phyloP scores from a whole-genome alignment of 2,329 filamentous ascomycete genomes.

The Penicillium concentricum region DNA sequence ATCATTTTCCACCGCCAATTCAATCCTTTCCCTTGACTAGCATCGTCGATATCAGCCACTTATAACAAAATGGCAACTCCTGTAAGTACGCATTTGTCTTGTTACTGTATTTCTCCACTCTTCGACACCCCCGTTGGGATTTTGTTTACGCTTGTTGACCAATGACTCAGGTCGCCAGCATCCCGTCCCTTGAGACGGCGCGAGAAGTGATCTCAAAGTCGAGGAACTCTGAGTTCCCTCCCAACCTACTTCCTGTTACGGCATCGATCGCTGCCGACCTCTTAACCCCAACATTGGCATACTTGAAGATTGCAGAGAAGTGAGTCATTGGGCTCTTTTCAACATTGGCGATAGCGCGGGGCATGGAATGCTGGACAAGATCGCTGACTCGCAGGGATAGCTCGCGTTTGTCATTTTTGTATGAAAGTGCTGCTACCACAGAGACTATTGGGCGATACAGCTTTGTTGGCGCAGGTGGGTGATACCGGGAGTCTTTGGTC shows the following conservation, averaged over 20 bases:
- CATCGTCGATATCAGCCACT: background rate
- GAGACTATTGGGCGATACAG: constrained; percentile 94
- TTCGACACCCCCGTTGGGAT: background rate
- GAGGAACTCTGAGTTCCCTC: constrained; percentile 54
- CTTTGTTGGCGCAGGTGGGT: constrained; percentile 77
- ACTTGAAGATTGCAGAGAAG: constrained; percentile 82
- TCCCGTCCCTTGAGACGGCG: constrained; percentile 63
- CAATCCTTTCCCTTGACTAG: constrained; percentile 7
- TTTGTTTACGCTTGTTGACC: constrained; percentile 11
- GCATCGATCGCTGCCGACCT: constrained; percentile 87
- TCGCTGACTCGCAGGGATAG: constrained; percentile 24
- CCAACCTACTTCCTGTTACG: constrained; percentile 79
- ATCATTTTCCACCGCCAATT: constrained; percentile 27
- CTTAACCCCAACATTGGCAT: constrained; percentile 90
- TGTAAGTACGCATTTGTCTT: constrained; percentile 18
- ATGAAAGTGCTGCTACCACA: constrained; percentile 88
- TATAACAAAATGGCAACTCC: constrained; percentile 27
- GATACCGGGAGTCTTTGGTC: background rate
- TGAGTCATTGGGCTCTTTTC: constrained; percentile 43
- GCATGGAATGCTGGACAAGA: constrained; percentile 1
- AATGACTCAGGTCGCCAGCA: constrained; percentile 48
- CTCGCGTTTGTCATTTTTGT: constrained; percentile 85
- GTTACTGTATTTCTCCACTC: background rate
- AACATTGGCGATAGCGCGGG: constrained; percentile 2
- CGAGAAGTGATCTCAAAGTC: constrained; percentile 56